A percentile compares a stretch with the other conserved stretches of the same genome.
These are phyloP conservation scores for Mediolabrus comicus DNA, from an alignment of 108 stramenopile species.

Conservation along the genomic window DNA sequence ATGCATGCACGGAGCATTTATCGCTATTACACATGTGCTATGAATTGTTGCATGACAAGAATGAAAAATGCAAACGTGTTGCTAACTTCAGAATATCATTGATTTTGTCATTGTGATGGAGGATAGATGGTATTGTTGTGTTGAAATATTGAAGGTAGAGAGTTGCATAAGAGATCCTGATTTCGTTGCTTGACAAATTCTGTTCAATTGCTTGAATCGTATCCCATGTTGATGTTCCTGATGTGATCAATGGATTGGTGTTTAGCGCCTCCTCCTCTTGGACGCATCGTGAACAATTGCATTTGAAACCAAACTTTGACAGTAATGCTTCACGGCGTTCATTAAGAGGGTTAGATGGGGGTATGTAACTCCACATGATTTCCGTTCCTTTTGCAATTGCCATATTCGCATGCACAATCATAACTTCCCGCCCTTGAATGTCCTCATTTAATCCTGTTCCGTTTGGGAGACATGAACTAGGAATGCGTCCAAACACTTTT, in stretches of 20 bases:
- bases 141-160: conserved; percentile 74
- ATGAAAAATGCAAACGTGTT: conserved; percentile 67
- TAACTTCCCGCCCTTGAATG: conserved; percentile 42
- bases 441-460: background rate
- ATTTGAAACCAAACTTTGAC: conserved; percentile 59
- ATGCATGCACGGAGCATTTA: conserved; percentile 62
- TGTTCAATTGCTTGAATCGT: conserved; percentile 25
- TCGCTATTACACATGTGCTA: conserved; percentile 76
- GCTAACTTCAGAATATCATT: conserved; percentile 39
- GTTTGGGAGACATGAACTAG: background rate
- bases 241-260: background rate
- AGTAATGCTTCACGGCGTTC: conserved; percentile 41
- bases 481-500: conserved; percentile 52
- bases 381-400: conserved; percentile 58
- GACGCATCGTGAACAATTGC: conserved; percentile 60
- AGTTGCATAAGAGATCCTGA: conserved; percentile 49
- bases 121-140: conserved; percentile 10
- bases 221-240: background rate
- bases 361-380: conserved; percentile 78
- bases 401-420: conserved; percentile 68
- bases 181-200: conserved; percentile 37
- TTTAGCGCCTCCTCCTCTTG: conserved; percentile 33
- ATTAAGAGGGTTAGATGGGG: conserved; percentile 51
- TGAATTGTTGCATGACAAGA: conserved; percentile 60
- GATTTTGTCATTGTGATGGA: conserved; percentile 7